Base-by-base conservation (phyloP, 139 green algal genomes). In the Picochlorum sp. region DNA sequence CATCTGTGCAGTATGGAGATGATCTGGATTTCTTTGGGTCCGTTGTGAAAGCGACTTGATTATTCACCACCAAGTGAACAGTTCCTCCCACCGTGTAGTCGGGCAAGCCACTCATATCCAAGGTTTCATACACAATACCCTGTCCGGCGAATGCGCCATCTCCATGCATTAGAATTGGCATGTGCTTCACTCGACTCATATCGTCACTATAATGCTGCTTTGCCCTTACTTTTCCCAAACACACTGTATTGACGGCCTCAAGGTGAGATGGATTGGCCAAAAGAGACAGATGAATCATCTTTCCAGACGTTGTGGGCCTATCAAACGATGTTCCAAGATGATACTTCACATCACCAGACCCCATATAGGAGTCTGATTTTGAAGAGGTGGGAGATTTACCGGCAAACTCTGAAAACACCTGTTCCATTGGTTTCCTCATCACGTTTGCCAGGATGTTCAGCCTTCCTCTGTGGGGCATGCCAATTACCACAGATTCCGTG, bases 41-140 rank as follows among this genome's bases (percentile, higher is more conserved):
- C 9, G 92, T 98, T 11, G 92, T 98, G 82, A 98, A 98, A 4
- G 92, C 92, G 4, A 98, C 89, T 86, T 96, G 92, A 78, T 98
- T 98, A 80, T 98, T 98, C 49, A 98, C 91, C 14, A 98, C 85
- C 60, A 98, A 75, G 75, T 98, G 93, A 24, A 98, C 83, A 61
- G 80, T 91, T 51, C 93, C 93, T 15, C 94, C 94, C 6, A 91
- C 85, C 4, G 81, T 89, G 84, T 99, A 99, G 59, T 97, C 95
- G 4, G 85, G 84, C 67, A 99, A 84, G 7, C 82, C 78, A 26
- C 71, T 84, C 87, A 99, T 95, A 72, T 97, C 89, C 38, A 98
- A 84, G 5, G 90, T 96, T 76, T 99, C 94, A 65, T 92, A 98
- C 74, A 97, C 91, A 44, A 98, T 89, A 65, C 93, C 93, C 81